Evolutionary conservation across 2,329 filamentous ascomycete genomes (phyloP).

Genomic region (Cladophialophora exuberans): DNA sequence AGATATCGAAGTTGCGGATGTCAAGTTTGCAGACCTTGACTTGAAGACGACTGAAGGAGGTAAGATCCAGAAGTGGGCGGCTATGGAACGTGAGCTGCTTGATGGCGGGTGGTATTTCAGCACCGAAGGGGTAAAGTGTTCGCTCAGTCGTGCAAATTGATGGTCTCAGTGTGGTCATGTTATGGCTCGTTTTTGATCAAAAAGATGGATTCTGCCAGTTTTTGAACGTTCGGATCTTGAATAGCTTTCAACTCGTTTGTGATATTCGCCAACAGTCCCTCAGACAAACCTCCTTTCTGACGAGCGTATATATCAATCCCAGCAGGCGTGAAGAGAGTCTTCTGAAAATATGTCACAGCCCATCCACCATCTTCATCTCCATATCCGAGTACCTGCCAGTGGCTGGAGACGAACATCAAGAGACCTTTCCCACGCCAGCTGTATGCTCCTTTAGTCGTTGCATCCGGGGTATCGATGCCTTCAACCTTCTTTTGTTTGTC

Average conservation of each 20-base stretch:
- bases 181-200: slow-evolving; percentile 44
- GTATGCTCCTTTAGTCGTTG: slow-evolving; percentile 53
- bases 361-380: slow-evolving; percentile 58
- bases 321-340: slow-evolving; percentile 80
- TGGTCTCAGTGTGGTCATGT: not conserved
- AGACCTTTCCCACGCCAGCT: slow-evolving; percentile 78
- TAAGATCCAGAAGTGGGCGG: slow-evolving; percentile 71
- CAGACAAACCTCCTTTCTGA: slow-evolving; percentile 61
- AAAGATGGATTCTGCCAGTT: slow-evolving; percentile 56
- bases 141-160: slow-evolving; percentile 17
- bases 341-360: slow-evolving; percentile 83
- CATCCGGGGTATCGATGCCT: slow-evolving; percentile 64
- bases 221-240: slow-evolving; percentile 55
- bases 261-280: slow-evolving; percentile 61
- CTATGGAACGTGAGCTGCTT: slow-evolving; percentile 65
- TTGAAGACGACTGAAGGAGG: slow-evolving; percentile 67
- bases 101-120: slow-evolving; percentile 69
- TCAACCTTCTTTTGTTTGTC: slow-evolving; percentile 62
- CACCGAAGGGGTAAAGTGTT: slow-evolving; percentile 36
- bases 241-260: slow-evolving; percentile 57
- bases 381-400: slow-evolving; percentile 83
- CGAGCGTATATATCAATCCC: slow-evolving; percentile 79
- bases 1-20: slow-evolving; percentile 39
- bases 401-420: slow-evolving; percentile 70
- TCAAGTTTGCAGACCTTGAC: slow-evolving; percentile 74